Base-by-base conservation (phyloP, 495 filamentous ascomycete species). In the Hyaloscypha bicolor region DNA sequence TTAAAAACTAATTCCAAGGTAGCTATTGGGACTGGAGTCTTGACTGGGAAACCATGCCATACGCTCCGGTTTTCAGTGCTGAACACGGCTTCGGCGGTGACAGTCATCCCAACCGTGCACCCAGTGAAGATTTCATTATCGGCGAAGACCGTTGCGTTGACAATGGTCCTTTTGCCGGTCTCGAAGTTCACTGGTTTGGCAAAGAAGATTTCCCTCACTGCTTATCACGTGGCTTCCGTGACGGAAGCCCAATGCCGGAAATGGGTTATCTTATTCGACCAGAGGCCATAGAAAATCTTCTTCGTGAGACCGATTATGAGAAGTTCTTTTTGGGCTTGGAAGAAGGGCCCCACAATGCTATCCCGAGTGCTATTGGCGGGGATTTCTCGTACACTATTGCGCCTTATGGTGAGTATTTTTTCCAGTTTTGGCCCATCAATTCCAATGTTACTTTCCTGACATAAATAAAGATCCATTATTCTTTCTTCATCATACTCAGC, bases 401-500 rank as follows among this genome's bases (percentile, higher is more conserved):
- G 1, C 69, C 72, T 33, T 65, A 69, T 59, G 74, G 69, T 73
- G 21, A 21, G 32, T 25, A 22, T 22, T 57, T 56, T 16, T 21
- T 60, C 55, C 30, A 33, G 30, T 6, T 37, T 37, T 37, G 3
- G 19, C 51, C 51, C 19, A 53, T 3, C 19, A 53, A 53, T 53
- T 16, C 51, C 22, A 21, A 21, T 53, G 8, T 53, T 25, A 53
- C 51, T n/a, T 3, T 53, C 51, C 22, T 53, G 35, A 14, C 33
- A 60, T 37, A 9, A 37, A 21, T 60, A 35, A 60, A 76, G 86
- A 89, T 66, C 86, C 85, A 5, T 69, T 84, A 0, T 87, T 87
- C 69, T 84, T 81, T 68, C 77, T 87, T 62, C 86, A 88, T 68
- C 85, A 88, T 66, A 79, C 76, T 6, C 79, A 86, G 69, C 74